phyloP scores from a whole-genome alignment of 1,284 basidiomycete species.

The Moesziomyces parantarcticus region DNA sequence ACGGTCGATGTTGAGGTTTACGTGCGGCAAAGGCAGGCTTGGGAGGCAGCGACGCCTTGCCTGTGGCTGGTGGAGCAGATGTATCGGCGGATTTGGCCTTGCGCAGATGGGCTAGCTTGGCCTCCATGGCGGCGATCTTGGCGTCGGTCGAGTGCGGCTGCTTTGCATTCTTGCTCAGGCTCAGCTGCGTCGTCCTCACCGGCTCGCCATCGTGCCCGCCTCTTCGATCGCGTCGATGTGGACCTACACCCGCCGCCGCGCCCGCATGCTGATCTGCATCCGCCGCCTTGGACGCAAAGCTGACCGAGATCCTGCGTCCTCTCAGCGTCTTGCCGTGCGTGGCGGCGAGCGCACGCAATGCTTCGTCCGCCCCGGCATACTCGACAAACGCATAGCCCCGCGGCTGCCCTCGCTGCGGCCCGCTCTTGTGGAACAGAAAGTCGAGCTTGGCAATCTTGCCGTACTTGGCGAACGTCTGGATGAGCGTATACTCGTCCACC shows the following conservation, averaged over 20 bases:
- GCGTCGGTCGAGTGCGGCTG: constrained; percentile 78
- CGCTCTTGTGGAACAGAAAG: constrained; percentile 93
- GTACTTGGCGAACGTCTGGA: constrained; percentile 88
- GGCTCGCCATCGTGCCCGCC: constrained; percentile 70
- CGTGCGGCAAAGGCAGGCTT: constrained; percentile 16
- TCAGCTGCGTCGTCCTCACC: constrained; percentile 83
- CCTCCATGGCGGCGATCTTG: constrained; percentile 95
- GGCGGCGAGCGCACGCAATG: constrained; percentile 79
- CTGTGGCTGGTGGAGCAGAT: constrained; percentile 3
- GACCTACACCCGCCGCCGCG: constrained; percentile 21
- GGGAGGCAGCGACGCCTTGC: constrained; percentile 20
- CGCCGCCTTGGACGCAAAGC: constrained; percentile 80
- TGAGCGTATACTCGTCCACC: constrained; percentile 85
- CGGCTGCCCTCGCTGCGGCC: constrained; percentile 87
- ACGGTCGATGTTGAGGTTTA: background rate
- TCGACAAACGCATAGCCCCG: constrained; percentile 95
- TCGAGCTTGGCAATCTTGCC: constrained; percentile 92
- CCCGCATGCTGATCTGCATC: background rate
- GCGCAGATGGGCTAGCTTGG: constrained; percentile 75
- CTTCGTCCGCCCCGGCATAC: constrained; percentile 74
- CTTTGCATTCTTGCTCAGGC: constrained; percentile 80
- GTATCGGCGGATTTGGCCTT: constrained; percentile 7
- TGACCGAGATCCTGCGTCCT: constrained; percentile 87
- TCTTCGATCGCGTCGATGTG: constrained; percentile 35
- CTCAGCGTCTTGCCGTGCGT: constrained; percentile 84